phyloP scores from a whole-genome alignment of 2,329 filamentous ascomycete species.

The Ophiostoma himal-ulmi region DNA sequence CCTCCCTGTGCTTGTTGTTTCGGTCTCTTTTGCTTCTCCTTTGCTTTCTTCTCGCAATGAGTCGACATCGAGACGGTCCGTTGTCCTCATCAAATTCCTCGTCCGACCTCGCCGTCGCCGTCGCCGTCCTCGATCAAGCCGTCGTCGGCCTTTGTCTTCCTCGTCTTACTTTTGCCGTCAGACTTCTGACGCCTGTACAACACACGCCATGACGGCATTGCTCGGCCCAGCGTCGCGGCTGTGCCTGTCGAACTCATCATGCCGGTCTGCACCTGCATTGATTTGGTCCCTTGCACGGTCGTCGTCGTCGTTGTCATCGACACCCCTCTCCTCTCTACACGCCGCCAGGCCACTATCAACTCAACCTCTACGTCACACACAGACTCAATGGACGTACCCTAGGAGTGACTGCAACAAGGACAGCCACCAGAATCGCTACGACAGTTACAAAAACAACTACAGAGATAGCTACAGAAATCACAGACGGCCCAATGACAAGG shows the following conservation, averaged over 20 bases:
- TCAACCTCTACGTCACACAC: background rate
- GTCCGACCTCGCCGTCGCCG: slow-evolving; percentile 6
- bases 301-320: background rate
- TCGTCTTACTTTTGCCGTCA: too few relatives aligned
- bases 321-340: background rate
- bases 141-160: background rate
- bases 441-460: background rate
- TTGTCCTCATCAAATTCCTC: background rate
- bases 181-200: background rate
- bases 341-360: background rate
- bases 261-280: background rate
- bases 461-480: background rate
- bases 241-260: background rate
- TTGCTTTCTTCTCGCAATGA: background rate
- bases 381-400: background rate
- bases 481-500: slow-evolving; percentile 8
- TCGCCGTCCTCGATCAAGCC: background rate
- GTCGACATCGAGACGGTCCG: background rate
- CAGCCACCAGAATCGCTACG: background rate
- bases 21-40: too few relatives aligned
- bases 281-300: background rate
- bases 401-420: background rate
- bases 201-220: background rate
- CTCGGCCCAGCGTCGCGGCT: background rate
- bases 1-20: background rate